Evolutionary conservation across 2,329 filamentous ascomycete genomes (phyloP), one percentile per base, ranked within the genome.

Genomic region (Coleophoma eucalyptorum): DNA sequence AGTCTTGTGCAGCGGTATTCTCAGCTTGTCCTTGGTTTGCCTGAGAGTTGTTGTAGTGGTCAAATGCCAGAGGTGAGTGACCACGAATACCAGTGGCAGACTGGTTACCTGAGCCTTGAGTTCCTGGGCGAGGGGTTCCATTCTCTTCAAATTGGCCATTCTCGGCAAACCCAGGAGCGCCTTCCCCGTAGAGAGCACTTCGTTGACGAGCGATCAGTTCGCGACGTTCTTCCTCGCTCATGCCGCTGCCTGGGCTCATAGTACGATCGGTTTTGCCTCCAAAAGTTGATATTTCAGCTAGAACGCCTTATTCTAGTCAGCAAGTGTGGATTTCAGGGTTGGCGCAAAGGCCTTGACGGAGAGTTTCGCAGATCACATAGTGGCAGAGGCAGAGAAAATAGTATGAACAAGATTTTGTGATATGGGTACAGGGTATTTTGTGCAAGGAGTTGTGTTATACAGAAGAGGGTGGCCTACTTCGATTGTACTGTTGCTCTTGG

Each of bases 401-500:
- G 57, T 60, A 66, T 68, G 67, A 64, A 68, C 64, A 65, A 58
- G 62, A 64, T 55, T 56, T 58, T 60, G 58, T 55, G 52, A 54
- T 59, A 56, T 58, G 63, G 64, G 61, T 62, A 64, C 58, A 65
- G 55, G 54, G 57, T 59, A 55, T 60, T 26, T 52, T 52, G 53
- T 52, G 57, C 40, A 53, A 50, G 58, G 53, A 59, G 54, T 59
- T 53, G 59, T 77, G 81, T 81, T 85, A 87, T 83, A 81, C 80
- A 83, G 81, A 79, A 80, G 81, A 82, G 82, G 84, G 81, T 73
- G 84, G 84, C 88, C 84, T 90, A 97, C 94, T 97, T 90, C 93
- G 87, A 80, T 97, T 96, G 77, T 96, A 97, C 84, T 99, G 94
- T 83, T 99, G 94, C 83, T 99, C 94, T 77, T 97, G 95, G 77